A percentile compares a stretch with the other conserved stretches of the same genome.
Evolutionary conservation across 768 basidiomycete genomes (phyloP).

Genomic region (Pulveroboletus sp.): DNA sequence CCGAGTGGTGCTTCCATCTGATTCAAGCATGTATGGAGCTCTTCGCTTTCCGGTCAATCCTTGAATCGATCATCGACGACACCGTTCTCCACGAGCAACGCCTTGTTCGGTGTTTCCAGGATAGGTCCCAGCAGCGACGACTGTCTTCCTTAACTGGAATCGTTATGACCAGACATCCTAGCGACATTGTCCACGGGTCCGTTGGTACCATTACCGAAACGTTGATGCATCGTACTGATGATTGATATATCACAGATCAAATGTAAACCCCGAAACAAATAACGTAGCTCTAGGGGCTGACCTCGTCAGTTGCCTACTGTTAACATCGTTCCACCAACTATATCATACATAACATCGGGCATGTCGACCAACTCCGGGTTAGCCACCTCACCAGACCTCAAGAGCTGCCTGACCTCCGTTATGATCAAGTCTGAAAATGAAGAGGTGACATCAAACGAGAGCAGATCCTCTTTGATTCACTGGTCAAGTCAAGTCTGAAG

Average conservation of each 20-base stretch:
- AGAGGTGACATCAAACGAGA: constrained; percentile 97
- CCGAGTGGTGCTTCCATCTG: constrained; percentile 7
- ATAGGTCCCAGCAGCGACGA: constrained; percentile 2
- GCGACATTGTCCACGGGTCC: too few species aligned
- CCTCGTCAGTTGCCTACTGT: too few species aligned
- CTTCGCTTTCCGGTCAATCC: constrained; percentile 7
- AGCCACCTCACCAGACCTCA: constrained; percentile 86
- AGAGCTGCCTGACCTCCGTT: constrained; percentile 96
- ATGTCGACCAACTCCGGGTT: constrained; percentile 67
- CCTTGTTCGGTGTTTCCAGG: constrained; percentile 5
- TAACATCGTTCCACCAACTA: too few species aligned
- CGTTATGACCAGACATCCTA: too few species aligned
- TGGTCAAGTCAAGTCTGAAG: constrained; percentile 98
- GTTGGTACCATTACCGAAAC: too few species aligned
- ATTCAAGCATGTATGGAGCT: constrained; percentile 4
- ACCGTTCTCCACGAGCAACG: not conserved
- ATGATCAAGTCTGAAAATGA: constrained; percentile 88
- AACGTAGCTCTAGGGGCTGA: too few species aligned
- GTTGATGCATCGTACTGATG: not conserved
- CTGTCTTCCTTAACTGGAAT: constrained; percentile 1
- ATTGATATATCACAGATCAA: constrained; percentile 40
- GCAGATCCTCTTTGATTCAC: constrained; percentile 90
- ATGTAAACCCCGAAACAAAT: too few species aligned
- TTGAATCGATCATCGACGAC: constrained; percentile 4
- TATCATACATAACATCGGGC: too few species aligned